Base-by-base conservation (phyloP, 306 rosid species). In the Mimosa pudica region DNA sequence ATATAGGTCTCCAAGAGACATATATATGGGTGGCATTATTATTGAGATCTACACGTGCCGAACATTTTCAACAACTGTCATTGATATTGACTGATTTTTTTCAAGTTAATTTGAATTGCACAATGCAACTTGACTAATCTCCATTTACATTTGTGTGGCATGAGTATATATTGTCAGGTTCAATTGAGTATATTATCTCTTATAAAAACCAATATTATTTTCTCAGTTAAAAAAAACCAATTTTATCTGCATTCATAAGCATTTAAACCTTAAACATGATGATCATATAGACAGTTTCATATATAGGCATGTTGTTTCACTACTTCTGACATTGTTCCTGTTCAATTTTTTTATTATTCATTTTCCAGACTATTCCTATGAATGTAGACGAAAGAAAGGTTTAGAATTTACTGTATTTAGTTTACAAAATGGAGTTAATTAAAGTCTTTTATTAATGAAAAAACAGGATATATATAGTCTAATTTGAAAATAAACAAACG, bases 151-250 rank as follows among this genome's bases (percentile, higher is more conserved):
- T 13, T 49, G 0, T 13, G 0, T 10, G 16, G 2, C 16, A 47
- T 9, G 10, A 9, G 0, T 12, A 10, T 2, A 0, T 47, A 47
- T 10, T 47, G 52, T 4, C 0, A 0, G 10, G 16, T 0, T 12
- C 12, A 47, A 10, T 47, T 47, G 16, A n/a, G n/a, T n/a, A n/a
- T n/a, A n/a, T n/a, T n/a, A n/a, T n/a, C n/a, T n/a, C n/a, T n/a
- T n/a, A n/a, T n/a, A n/a, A n/a, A n/a, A n/a, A n/a, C n/a, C n/a
- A n/a, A n/a, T n/a, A n/a, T n/a, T n/a, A n/a, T n/a, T n/a, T n/a
- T n/a, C n/a, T n/a, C n/a, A n/a, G n/a, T n/a, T n/a, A n/a, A n/a
- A n/a, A n/a, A 38, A 38, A 38, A 38, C 4, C 41, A 38, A 2
- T 4, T 2, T 9, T 47, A 9, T 10, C 12, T 0, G 0, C 2